Conservation (phyloP, 1,284 basidiomycete genomes). For the Apiotrichum porosum region DNA sequence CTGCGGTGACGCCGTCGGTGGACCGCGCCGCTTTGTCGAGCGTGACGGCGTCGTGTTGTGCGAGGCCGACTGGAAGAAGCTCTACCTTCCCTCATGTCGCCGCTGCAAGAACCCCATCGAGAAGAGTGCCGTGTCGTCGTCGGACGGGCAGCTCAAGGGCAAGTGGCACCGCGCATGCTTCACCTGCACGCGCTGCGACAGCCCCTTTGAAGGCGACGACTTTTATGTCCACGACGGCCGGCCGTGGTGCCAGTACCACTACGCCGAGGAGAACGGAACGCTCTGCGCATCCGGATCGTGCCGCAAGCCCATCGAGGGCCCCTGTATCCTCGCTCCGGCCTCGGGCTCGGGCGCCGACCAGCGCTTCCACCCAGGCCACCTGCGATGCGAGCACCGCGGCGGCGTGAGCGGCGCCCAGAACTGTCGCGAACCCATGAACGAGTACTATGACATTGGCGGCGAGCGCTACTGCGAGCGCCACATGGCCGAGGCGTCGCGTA, state of each 20-base stretch:
- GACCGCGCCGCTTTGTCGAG: slow-evolving; percentile 66
- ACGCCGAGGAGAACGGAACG: slow-evolving; percentile 81
- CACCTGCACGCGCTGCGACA: slow-evolving; percentile 73
- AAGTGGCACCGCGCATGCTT: slow-evolving; percentile 88
- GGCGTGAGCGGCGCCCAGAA: slow-evolving; percentile 47
- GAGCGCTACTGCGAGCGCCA: slow-evolving; percentile 76
- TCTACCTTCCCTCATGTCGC: slow-evolving; percentile 83
- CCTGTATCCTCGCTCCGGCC: slow-evolving; percentile 66
- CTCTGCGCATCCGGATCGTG: slow-evolving; percentile 72
- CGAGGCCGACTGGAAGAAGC: slow-evolving; percentile 84
- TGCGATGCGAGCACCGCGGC: slow-evolving; percentile 55
- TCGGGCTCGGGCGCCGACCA: slow-evolving; percentile 50
- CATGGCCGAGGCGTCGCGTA: slow-evolving; percentile 44
- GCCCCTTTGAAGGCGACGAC: slow-evolving; percentile 78
- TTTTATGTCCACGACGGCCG: slow-evolving; percentile 85
- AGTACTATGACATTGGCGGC: slow-evolving; percentile 81
- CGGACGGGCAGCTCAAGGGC: slow-evolving; percentile 84
- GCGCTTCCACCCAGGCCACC: slow-evolving; percentile 78
- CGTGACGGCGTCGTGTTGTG: slow-evolving; percentile 66
- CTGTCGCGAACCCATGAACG: slow-evolving; percentile 47
- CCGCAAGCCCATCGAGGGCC: slow-evolving; percentile 80
- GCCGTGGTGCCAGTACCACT: slow-evolving; percentile 82
- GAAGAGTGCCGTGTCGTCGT: slow-evolving; percentile 80
- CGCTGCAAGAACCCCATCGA: slow-evolving; percentile 77
- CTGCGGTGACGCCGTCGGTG: slow-evolving; percentile 65